Evolutionary conservation across 1,284 basidiomycete species (phyloP).

Genomic region (Puccinia novopanici): DNA sequence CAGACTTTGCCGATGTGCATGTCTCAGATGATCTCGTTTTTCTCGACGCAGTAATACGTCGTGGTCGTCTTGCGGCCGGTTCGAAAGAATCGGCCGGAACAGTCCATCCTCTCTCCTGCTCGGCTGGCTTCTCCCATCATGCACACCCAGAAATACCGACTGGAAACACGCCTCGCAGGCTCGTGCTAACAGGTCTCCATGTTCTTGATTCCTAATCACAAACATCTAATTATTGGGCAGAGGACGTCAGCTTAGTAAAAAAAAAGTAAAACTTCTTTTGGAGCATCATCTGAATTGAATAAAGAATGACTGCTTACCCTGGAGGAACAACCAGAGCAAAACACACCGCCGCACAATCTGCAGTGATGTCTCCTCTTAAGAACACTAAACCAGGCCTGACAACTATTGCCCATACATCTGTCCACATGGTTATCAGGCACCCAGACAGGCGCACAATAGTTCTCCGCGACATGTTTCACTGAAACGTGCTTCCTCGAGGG

Average conservation of each 20-base stretch:
- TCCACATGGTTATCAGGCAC: constrained; percentile 79
- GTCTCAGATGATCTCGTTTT: constrained; percentile 9
- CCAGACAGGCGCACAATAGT: constrained; percentile 89
- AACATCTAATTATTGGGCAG: constrained; percentile 1
- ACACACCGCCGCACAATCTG: constrained; percentile 80
- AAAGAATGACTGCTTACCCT: constrained; percentile 64
- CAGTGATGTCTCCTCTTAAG: constrained; percentile 84
- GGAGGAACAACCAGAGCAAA: constrained; percentile 79
- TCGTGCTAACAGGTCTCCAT: constrained; percentile 22
- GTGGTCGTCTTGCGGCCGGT: constrained; percentile 32
- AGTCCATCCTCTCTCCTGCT: background rate
- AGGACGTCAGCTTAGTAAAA: background rate
- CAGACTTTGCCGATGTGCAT: constrained; percentile 43
- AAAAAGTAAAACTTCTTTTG: background rate
- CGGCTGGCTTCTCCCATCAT: background rate
- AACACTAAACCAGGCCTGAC: constrained; percentile 74
- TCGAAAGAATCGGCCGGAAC: constrained; percentile 1
- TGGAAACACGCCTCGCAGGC: constrained; percentile 42
- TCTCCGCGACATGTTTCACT: constrained; percentile 66
- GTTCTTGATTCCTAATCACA: constrained; percentile 29
- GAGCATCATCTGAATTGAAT: background rate
- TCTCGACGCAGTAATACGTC: constrained; percentile 18
- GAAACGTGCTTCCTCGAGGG: background rate
- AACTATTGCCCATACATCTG: constrained; percentile 72
- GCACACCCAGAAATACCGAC: constrained; percentile 27